Conservation (phyloP, 148 eudicot genomes). For the Heliosperma pusillum region DNA sequence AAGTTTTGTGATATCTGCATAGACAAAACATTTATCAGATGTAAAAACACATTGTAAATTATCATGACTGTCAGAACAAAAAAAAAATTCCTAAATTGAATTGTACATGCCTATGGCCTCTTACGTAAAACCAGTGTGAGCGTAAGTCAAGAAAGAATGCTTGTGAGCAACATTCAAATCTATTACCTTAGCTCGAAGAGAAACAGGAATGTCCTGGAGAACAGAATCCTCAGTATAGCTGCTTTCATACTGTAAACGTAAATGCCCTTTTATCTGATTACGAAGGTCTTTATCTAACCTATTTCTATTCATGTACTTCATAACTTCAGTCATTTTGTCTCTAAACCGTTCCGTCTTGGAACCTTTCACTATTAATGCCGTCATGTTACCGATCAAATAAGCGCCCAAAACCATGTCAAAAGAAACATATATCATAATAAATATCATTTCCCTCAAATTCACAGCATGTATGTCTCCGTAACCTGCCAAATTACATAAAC, state of each 20-base stretch:
- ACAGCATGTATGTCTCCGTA: constrained; percentile 83
- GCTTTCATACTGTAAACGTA: constrained; percentile 65
- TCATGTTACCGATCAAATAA: constrained; percentile 70
- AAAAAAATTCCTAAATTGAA: not conserved
- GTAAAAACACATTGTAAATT: not conserved
- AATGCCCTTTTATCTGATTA: constrained; percentile 62
- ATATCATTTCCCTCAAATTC: constrained; percentile 73
- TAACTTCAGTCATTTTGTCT: constrained; percentile 65
- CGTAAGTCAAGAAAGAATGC: not conserved
- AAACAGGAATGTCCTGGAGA: constrained; percentile 62
- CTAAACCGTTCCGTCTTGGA: constrained; percentile 64
- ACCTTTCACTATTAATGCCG: constrained; percentile 72
- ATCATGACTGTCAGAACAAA: not conserved
- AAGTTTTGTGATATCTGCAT: constrained; percentile 74
- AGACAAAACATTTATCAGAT: not conserved
- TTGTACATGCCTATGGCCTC: not conserved
- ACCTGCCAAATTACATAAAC: constrained; percentile 36
- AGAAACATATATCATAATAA: constrained; percentile 67
- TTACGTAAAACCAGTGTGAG: not conserved
- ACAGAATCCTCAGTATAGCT: constrained; percentile 62
- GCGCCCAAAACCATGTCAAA: constrained; percentile 79
- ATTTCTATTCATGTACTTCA: constrained; percentile 64
- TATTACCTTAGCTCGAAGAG: constrained; percentile 68
- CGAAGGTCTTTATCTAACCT: constrained; percentile 59
- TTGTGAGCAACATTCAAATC: not conserved